These are phyloP conservation scores for Fusarium haematococcum DNA, from an alignment of 2,329 filamentous ascomycete species.

Conservation along the genomic window DNA sequence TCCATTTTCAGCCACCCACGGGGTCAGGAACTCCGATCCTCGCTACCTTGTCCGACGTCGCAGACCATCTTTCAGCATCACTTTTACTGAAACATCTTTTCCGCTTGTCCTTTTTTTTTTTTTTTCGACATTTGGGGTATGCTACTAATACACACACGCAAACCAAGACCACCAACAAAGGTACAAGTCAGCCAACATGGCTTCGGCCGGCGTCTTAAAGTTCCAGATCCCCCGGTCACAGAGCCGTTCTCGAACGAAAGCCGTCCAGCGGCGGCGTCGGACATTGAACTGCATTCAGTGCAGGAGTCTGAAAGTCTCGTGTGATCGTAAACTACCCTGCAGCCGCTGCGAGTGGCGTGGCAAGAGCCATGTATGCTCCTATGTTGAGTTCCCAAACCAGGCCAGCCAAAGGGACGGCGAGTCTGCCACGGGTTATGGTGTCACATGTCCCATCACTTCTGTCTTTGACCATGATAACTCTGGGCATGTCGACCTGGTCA, in stretches of 20 bases:
- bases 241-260: not conserved
- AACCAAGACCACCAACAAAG: not conserved
- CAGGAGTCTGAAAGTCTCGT: not conserved
- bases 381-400: not conserved
- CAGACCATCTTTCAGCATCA: not conserved
- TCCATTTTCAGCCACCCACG: not conserved
- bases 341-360: not conserved
- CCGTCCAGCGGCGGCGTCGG: not conserved
- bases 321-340: not conserved
- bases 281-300: not conserved
- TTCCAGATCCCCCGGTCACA: not conserved
- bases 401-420: not conserved
- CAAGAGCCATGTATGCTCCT: not conserved
- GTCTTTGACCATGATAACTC: not conserved
- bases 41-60: not conserved
- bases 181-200: not conserved
- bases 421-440: not conserved
- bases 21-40: not conserved
- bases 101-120: not conserved
- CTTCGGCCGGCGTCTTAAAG: not conserved
- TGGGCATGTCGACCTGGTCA: not conserved
- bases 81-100: not conserved
- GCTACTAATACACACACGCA: no score
- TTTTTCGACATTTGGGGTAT: no score
- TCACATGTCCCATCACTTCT: not conserved